Percentiles rank a stretch among this genome's conserved stretches.
Conservation (phyloP, 495 filamentous ascomycete species). For the Neurospora sp. region DNA sequence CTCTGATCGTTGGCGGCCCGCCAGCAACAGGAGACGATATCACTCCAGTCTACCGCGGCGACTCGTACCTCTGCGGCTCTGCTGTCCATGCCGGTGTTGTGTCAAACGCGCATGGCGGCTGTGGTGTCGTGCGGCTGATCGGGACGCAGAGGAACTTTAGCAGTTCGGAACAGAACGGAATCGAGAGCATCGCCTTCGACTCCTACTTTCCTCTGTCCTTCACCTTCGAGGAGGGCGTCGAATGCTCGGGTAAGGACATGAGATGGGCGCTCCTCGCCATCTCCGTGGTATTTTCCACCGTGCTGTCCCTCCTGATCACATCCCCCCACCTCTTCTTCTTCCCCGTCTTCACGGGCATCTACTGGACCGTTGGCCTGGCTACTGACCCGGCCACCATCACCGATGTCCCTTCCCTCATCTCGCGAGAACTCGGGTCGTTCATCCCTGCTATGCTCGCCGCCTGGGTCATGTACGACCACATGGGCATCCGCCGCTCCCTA, state of each 20-base stretch:
- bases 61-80: conserved; percentile 74
- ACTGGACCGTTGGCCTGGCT: conserved; percentile 68
- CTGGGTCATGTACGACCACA: conserved; percentile 66
- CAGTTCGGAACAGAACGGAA: conserved; percentile 10
- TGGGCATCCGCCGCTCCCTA: conserved; percentile 42
- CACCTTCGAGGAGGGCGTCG: conserved; percentile 43
- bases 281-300: conserved; percentile 53
- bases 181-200: conserved; percentile 33
- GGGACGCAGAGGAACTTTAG: conserved; percentile 6
- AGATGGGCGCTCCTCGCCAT: conserved; percentile 68
- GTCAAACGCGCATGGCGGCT: conserved; percentile 58
- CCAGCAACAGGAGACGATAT: conserved; percentile 28
- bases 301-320: conserved; percentile 59
- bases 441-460: conserved; percentile 67
- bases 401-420: conserved; percentile 45
- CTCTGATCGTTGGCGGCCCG: conserved; percentile 68
- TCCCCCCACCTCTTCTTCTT: conserved; percentile 63
- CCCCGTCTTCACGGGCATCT: conserved; percentile 59
- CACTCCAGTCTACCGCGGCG: conserved; percentile 12
- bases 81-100: conserved; percentile 46
- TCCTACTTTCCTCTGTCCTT: conserved; percentile 50
- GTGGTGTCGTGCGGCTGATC: conserved; percentile 30
- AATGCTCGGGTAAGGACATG: conserved; percentile 53
- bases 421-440: conserved; percentile 60
- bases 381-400: conserved; percentile 60